Evolutionary conservation across 257 asterid species (phyloP).

Genomic region (Solanum sitiens): DNA sequence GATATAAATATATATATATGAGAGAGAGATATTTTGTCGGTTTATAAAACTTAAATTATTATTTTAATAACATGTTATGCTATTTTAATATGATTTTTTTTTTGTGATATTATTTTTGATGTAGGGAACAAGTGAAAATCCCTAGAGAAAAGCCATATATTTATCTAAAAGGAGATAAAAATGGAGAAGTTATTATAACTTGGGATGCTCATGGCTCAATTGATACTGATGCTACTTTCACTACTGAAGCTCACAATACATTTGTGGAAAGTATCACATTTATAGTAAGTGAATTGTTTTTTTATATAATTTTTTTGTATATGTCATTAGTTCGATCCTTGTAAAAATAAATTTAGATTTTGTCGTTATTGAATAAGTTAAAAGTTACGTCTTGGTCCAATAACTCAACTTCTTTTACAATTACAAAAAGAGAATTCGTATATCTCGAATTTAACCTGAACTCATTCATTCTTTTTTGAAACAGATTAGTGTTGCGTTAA

Average conservation of each 20-base stretch:
- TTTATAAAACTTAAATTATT: neutral
- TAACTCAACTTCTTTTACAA: neutral
- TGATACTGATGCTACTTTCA: slow-evolving; percentile 39
- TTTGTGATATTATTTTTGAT: neutral
- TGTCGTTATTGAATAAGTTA: neutral
- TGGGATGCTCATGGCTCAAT: slow-evolving; percentile 28
- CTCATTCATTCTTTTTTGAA: neutral
- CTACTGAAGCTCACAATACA: slow-evolving; percentile 36
- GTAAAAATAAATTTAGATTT: neutral
- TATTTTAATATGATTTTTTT: neutral
- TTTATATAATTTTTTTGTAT: neutral
- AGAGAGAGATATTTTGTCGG: neutral
- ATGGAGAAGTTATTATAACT: slow-evolving; percentile 14
- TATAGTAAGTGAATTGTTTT: slow-evolving; percentile 19
- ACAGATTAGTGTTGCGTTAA: neutral
- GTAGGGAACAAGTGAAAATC: slow-evolving; percentile 47
- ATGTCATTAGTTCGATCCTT: neutral
- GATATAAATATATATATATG: too few species aligned
- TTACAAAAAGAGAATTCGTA: neutral
- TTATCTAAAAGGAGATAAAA: slow-evolving; percentile 37
- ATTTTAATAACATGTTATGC: neutral
- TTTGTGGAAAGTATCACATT: slow-evolving; percentile 36
- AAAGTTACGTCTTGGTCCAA: neutral
- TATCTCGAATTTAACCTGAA: neutral
- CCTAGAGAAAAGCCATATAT: slow-evolving; percentile 42